Evolutionary conservation across 108 stramenopile genomes (phyloP), one percentile per base, ranked within the genome.

Genomic region (Ochromonas danica): DNA sequence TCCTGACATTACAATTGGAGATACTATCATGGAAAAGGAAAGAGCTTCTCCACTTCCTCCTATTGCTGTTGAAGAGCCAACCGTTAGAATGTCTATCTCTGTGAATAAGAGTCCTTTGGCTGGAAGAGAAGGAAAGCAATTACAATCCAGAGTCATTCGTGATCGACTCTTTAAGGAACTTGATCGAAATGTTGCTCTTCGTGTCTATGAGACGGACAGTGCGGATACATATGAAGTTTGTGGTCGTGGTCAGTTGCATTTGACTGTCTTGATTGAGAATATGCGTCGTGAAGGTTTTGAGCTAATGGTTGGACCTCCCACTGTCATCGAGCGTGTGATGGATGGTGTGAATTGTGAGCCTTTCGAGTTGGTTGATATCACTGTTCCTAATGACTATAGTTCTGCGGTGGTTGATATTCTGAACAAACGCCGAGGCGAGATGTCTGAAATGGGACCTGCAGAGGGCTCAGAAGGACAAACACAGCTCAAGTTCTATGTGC

Each of bases 271-370:
- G 43, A 93, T 99, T 65, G 98, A 99, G 88, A 96, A 88, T 60
- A 97, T 99, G 97, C 90, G 98, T 41, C 93, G 98, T 71, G 98
- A 99, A 85, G 98, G 98, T 79, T 99, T 98, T 79, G 98, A 99
- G 86, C 83, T 99, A 39, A 92, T 95, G 67, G 91, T 99, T 61
- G 96, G 96, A 3, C 97, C 98, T 2, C 98, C 98, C 22, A 91
- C 88, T 30, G 98, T 99, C 30, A 97, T 99, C 83, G 88, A 84
- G 84, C 93, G 92, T 83, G 79, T 70, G 35, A 92, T 95, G 75
- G 91, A 95, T 79, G 97, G 97, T 63, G 85, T 93, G 78, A 78
- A 80, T 72, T 90, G 92, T 81, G 98, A 99, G 81, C 98, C 98
- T 0, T 96, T 89, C 62, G 98, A 99, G 85, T 87, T 83, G 40